Base-by-base conservation (phyloP, 768 basidiomycete genomes). In the Cystofilobasidium bisporidii region DNA sequence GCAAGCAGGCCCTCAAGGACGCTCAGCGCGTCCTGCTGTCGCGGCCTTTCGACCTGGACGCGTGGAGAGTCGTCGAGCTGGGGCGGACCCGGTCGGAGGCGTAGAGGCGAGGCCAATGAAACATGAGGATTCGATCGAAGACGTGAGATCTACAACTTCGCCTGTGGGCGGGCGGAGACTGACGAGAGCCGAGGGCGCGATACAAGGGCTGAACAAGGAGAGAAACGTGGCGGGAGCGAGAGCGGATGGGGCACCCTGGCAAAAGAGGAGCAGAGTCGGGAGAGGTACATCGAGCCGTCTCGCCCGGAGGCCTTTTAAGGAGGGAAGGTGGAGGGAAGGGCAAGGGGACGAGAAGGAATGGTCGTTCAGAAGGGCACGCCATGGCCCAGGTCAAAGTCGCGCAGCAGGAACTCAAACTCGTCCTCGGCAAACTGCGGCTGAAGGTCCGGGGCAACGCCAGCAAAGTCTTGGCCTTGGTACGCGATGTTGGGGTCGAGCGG, bases 31-130 rank as follows among this genome's bases (percentile, higher is more conserved):
- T 65, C 24, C 73, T 74, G 26, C 71, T 72, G 67, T 57, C 72
- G 20, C 58, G 71, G 20, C 76, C 76, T 0, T 76, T 74, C 72
- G 75, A 71, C 32, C 56, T 55, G 32, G 64, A 69, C 26, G 64
- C 53, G 5, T 73, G 74, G 74, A 15, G 33, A 2, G 67, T 50
- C 33, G 43, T 68, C 32, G 67, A 68, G 59, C 18, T 60, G 17
- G 65, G 17, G 8, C 22, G 26, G 36, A 12, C 36, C 14, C 24
- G 55, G 17, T n/a, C 22, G 55, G 24, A 10, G 55, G n/a, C n/a
- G n/a, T n/a, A n/a, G n/a, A n/a, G n/a, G n/a, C n/a, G n/a, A n/a
- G n/a, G n/a, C n/a, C n/a, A n/a, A n/a, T n/a, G n/a, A n/a, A n/a
- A n/a, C n/a, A n/a, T n/a, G n/a, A n/a, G n/a, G n/a, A n/a, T n/a